A percentile compares a stretch with the other conserved stretches of the same genome.
Conservation (phyloP, 1,284 basidiomycete species). For the Ceratobasidium sp. region DNA sequence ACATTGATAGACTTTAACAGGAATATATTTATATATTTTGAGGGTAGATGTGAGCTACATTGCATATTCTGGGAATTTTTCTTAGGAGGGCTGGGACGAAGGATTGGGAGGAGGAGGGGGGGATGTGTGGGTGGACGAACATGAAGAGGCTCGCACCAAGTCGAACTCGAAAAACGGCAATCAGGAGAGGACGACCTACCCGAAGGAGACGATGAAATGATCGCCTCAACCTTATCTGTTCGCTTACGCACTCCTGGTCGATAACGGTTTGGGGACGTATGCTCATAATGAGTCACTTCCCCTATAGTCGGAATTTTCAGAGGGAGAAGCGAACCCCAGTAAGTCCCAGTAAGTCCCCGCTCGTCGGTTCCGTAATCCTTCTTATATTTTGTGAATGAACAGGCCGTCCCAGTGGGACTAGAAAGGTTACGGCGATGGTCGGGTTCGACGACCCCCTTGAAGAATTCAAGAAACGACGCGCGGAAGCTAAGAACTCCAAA, state of each 20-base stretch:
- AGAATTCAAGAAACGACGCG: constrained; percentile 55
- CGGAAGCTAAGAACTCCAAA: constrained; percentile 52
- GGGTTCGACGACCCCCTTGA: constrained; percentile 53
- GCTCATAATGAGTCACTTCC: constrained; percentile 61
- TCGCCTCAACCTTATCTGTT: constrained; percentile 51
- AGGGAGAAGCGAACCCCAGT: constrained; percentile 48
- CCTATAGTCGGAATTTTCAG: constrained; percentile 58
- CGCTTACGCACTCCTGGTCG: constrained; percentile 65
- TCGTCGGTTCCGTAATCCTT: neutral
- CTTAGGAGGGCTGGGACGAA: constrained; percentile 52
- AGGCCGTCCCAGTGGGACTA: constrained; percentile 56
- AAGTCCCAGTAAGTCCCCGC: neutral
- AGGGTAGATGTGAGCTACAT: constrained; percentile 59
- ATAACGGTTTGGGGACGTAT: constrained; percentile 67
- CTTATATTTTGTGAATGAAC: neutral
- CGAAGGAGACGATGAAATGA: no score
- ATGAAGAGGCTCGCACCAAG: constrained; percentile 11
- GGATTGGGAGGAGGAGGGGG: constrained; percentile 48
- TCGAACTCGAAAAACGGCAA: constrained; percentile 54
- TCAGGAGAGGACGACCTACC: constrained; percentile 48
- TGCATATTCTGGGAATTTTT: constrained; percentile 60
- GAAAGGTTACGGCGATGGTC: constrained; percentile 56
- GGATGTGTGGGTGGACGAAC: constrained; percentile 13
- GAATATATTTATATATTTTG: no score
- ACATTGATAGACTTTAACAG: no score